Percentiles rank a stretch among this genome's conserved stretches.
Conservation (phyloP, 1,284 basidiomycete species). For the Malassezia vespertilionis region DNA sequence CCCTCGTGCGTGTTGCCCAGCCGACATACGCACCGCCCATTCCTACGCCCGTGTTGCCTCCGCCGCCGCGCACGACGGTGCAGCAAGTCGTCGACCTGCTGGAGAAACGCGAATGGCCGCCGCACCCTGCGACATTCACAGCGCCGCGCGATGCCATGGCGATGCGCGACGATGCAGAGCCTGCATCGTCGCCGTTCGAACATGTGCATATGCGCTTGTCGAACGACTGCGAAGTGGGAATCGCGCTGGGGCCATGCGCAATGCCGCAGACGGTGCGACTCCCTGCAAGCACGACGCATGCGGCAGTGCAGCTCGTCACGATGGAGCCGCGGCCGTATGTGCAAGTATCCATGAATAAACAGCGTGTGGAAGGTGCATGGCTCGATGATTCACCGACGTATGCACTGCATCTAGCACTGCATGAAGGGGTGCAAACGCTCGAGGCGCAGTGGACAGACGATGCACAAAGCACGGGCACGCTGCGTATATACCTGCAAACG, state of each 20-base stretch:
- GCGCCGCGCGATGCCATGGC: not conserved
- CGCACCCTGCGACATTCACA: slow-evolving; percentile 3
- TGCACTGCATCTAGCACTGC: not conserved
- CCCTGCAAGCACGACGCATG: not conserved
- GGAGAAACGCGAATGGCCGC: slow-evolving; percentile 2
- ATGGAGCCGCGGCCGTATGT: not conserved
- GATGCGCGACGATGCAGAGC: not conserved
- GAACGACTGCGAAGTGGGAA: not conserved
- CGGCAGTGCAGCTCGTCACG: not conserved
- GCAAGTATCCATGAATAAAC: slow-evolving; percentile 1
- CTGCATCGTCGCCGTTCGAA: not conserved
- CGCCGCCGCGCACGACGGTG: not conserved
- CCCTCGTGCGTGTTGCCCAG: not conserved
- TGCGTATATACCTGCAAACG: slow-evolving; percentile 1
- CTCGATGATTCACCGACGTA: not conserved
- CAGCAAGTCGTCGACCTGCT: slow-evolving; percentile 7
- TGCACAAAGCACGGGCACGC: not conserved
- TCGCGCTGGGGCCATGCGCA: not conserved
- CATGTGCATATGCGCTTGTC: slow-evolving; percentile 2
- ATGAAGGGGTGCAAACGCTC: not conserved
- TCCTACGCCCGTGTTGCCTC: not conserved
- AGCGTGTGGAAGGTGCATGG: slow-evolving; percentile 4
- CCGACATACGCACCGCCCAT: not conserved
- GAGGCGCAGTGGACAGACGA: slow-evolving; percentile 1
- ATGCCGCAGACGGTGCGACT: not conserved